Evolutionary conservation across 2,329 filamentous ascomycete genomes (phyloP).

Genomic region (Epicoccum sorghinum): DNA sequence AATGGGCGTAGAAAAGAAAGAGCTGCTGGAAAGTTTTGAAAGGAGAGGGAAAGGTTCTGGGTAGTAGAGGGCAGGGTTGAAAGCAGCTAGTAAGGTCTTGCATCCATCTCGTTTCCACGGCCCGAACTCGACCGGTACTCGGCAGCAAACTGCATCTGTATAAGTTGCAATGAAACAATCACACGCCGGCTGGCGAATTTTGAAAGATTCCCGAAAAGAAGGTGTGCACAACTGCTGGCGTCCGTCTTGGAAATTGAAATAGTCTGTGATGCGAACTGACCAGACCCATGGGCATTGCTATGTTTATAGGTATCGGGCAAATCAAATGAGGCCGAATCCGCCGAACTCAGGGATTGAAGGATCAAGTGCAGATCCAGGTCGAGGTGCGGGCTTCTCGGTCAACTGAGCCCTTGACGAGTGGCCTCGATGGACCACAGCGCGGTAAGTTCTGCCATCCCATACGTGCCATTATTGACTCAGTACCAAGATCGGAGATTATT

Average conservation of each 20-base stretch:
- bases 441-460: conserved; percentile 1
- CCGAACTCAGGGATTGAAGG: conserved; percentile 7
- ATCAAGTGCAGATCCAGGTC: not conserved
- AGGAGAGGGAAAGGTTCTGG: not conserved
- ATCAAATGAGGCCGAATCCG: conserved; percentile 12
- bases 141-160: conserved; percentile 1
- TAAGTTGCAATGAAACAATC: conserved; percentile 3
- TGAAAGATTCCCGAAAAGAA: not conserved
- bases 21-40: not conserved
- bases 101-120: not conserved
- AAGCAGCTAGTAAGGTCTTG: not conserved
- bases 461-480: conserved; percentile 3
- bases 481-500: not conserved
- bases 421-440: not conserved
- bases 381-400: conserved; percentile 8
- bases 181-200: not conserved
- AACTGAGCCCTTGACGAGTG: not conserved
- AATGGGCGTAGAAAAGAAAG: not conserved
- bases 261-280: not conserved
- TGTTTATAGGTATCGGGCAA: conserved; percentile 1
- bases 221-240: not conserved
- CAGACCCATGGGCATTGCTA: not conserved
- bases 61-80: not conserved
- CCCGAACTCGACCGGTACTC: not conserved
- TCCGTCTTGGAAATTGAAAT: not conserved